Conservation (phyloP, 2,329 filamentous ascomycete genomes). For the Helicocarpus griseus region DNA sequence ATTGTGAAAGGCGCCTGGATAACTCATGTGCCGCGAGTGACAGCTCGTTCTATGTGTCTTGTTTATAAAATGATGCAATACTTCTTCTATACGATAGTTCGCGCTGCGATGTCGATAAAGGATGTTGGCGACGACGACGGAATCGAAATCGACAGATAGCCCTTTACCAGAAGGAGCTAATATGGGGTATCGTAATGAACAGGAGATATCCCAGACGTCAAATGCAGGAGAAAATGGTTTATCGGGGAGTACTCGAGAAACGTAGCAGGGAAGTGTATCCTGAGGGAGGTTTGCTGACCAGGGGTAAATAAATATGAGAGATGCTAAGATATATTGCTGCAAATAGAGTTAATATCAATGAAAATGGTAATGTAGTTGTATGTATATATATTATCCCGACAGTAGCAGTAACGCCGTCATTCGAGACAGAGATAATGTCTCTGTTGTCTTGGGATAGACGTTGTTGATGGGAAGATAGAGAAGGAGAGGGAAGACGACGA, state of each 20-base stretch:
- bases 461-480: not conserved
- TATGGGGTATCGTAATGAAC: not conserved
- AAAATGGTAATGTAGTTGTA: not conserved
- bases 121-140: no score
- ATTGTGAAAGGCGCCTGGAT: not conserved
- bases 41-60: no score
- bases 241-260: not conserved
- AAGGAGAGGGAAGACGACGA: not conserved
- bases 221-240: not conserved
- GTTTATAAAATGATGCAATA: not conserved
- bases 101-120: not conserved
- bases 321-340: not conserved
- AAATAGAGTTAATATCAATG: not conserved
- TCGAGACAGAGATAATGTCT: not conserved
- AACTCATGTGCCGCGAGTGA: not conserved
- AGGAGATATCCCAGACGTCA: not conserved
- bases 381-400: not conserved
- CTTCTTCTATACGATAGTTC: not conserved
- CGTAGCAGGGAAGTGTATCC: not conserved
- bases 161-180: not conserved
- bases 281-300: not conserved
- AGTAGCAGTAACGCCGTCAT: no score
- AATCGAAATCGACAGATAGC: not conserved
- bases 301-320: not conserved
- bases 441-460: not conserved